A percentile compares a stretch with the other conserved stretches of the same genome.
phyloP scores from a whole-genome alignment of 176 grass and related monocot genomes.

The Chloris gayana region DNA sequence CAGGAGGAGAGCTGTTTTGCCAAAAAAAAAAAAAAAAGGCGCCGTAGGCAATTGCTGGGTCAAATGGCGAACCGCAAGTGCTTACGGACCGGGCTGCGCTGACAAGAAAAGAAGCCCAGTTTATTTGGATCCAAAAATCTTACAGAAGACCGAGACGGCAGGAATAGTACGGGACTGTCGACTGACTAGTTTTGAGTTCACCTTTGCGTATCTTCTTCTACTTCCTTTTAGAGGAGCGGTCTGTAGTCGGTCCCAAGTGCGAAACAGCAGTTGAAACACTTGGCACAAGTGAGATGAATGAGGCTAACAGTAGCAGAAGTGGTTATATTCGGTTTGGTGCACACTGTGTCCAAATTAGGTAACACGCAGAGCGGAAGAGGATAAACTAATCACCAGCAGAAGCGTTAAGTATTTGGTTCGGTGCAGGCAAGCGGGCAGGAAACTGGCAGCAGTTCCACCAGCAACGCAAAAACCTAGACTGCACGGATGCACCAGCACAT shows the following conservation, averaged over 20 bases:
- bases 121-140: too few relatives aligned
- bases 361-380: neutral
- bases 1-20: too few relatives aligned
- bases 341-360: neutral
- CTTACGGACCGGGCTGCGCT: too few relatives aligned
- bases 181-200: too few relatives aligned
- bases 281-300: neutral
- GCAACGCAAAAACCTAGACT: neutral
- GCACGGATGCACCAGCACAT: constrained; percentile 23
- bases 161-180: too few relatives aligned
- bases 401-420: neutral
- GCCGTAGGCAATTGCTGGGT: too few relatives aligned
- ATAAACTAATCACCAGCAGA: neutral
- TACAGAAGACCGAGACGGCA: too few relatives aligned
- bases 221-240: neutral
- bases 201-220: neutral
- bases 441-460: constrained; percentile 38
- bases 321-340: neutral
- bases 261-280: neutral
- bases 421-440: constrained; percentile 16
- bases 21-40: too few relatives aligned
- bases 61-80: too few relatives aligned
- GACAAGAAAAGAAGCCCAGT: too few relatives aligned
- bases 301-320: too few relatives aligned
- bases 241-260: too few relatives aligned